Percentiles rank a stretch among this genome's conserved stretches.
phyloP scores from a whole-genome alignment of 768 basidiomycete genomes.

The Podaxis pistillaris region DNA sequence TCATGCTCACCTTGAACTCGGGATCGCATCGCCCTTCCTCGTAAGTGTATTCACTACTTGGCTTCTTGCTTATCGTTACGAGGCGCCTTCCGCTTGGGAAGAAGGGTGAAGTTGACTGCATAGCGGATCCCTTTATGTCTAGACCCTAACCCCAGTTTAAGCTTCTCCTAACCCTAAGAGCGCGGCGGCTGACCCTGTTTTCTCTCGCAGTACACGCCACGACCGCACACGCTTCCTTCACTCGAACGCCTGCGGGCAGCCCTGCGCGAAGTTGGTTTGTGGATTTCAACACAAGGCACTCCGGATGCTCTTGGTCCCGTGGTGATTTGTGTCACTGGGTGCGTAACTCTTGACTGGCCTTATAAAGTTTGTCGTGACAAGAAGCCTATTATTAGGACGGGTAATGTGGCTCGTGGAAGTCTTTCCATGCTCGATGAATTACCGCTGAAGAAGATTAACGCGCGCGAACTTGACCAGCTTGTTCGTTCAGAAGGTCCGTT shows the following conservation, averaged over 20 bases:
- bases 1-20: constrained; percentile 73
- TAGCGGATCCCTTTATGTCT: neutral
- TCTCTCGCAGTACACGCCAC: constrained; percentile 61
- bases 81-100: neutral
- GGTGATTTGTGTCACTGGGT: constrained; percentile 85
- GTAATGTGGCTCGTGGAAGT: constrained; percentile 81
- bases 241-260: constrained; percentile 50
- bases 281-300: constrained; percentile 55
- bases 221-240: constrained; percentile 72
- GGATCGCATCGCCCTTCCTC: constrained; percentile 80
- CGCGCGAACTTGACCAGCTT: constrained; percentile 55
- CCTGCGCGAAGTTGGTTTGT: constrained; percentile 55
- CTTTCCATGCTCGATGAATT: constrained; percentile 71
- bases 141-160: constrained; percentile 7
- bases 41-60: constrained; percentile 38
- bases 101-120: neutral
- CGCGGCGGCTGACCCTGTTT: neutral
- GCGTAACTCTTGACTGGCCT: constrained; percentile 18
- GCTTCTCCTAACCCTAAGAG: constrained; percentile 9
- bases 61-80: neutral
- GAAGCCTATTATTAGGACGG: constrained; percentile 45
- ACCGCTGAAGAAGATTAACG: constrained; percentile 57
- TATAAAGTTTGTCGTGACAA: neutral
- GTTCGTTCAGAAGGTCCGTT: constrained; percentile 50
- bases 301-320: constrained; percentile 71